Conservation (phyloP, 768 basidiomycete genomes). For the Amanita exitialis region DNA sequence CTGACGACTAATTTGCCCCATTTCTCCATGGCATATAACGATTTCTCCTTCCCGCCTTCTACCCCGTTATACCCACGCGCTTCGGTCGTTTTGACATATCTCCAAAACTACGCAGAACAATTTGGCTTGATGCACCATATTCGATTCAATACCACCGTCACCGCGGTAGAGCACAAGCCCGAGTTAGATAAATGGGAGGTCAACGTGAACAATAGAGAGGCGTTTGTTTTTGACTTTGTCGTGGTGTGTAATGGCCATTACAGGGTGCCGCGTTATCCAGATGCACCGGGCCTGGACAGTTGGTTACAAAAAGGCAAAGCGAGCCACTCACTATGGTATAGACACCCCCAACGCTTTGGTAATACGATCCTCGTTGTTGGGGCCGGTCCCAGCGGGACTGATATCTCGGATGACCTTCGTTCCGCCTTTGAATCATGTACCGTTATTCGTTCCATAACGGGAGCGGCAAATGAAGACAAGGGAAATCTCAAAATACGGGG, state of each 20-base stretch:
- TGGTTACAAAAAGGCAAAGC: conserved; percentile 49
- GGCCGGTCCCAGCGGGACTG: conserved; percentile 56
- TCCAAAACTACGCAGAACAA: conserved; percentile 52
- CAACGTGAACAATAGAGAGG: conserved; percentile 21
- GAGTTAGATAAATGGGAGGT: conserved; percentile 35
- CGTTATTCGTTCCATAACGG: conserved; percentile 49
- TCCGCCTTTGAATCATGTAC: conserved; percentile 19
- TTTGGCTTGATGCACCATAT: conserved; percentile 55
- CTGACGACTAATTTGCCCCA: conserved; percentile 79
- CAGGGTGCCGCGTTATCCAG: conserved; percentile 50
- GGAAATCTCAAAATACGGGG: conserved; percentile 31
- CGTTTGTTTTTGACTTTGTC: conserved; percentile 44
- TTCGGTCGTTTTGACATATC: conserved; percentile 52
- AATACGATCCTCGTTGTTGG: conserved; percentile 35
- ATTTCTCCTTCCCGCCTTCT: conserved; percentile 57
- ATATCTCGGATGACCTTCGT: conserved; percentile 54
- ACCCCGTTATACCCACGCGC: conserved; percentile 65
- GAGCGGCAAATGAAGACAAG: conserved; percentile 19
- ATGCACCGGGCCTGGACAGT: conserved; percentile 41
- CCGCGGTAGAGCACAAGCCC: conserved; percentile 27
- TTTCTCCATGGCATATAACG: conserved; percentile 61
- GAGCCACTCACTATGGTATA: conserved; percentile 61
- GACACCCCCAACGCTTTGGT: conserved; percentile 37
- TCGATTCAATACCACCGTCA: conserved; percentile 49
- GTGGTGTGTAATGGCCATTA: conserved; percentile 75